Percentiles rank a stretch among this genome's conserved stretches.
These are phyloP conservation scores for Oxytropis ochrocephala DNA, from an alignment of 306 rosid genomes.

Conservation along the genomic window DNA sequence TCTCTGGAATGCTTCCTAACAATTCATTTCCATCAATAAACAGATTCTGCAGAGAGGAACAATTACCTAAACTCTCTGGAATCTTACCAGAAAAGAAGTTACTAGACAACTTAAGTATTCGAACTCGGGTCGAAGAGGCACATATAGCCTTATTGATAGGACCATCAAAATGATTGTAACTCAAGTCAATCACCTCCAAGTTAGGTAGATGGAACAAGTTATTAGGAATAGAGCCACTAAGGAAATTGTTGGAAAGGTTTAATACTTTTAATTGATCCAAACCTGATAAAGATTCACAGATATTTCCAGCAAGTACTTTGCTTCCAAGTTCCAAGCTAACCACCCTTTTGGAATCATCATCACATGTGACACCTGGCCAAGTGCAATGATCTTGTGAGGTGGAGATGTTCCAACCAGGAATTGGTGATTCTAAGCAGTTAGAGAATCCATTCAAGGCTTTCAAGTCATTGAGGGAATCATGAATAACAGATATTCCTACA, in stretches of 20 bases:
- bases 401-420: constrained; percentile 7
- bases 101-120: constrained; percentile 1
- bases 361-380: constrained; percentile 29
- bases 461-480: constrained; percentile 20
- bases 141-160: neutral
- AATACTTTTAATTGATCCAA: constrained; percentile 24
- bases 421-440: constrained; percentile 10
- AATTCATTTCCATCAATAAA: constrained; percentile 10
- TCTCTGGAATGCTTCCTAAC: constrained; percentile 19
- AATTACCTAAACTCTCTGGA: constrained; percentile 17
- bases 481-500: neutral
- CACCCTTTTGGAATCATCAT: neutral
- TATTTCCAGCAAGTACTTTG: constrained; percentile 10
- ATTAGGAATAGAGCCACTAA: constrained; percentile 15
- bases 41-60: constrained; percentile 13
- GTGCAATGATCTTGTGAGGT: constrained; percentile 5
- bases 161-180: constrained; percentile 17
- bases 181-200: constrained; percentile 23
- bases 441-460: constrained; percentile 23
- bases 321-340: constrained; percentile 20
- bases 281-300: constrained; percentile 20
- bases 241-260: constrained; percentile 23
- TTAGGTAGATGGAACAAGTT: constrained; percentile 16
- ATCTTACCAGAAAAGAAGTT: constrained; percentile 16
- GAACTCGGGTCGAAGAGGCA: neutral